Conservation (phyloP, 352 stramenopile genomes). For the Pythium vanterpoolii region DNA sequence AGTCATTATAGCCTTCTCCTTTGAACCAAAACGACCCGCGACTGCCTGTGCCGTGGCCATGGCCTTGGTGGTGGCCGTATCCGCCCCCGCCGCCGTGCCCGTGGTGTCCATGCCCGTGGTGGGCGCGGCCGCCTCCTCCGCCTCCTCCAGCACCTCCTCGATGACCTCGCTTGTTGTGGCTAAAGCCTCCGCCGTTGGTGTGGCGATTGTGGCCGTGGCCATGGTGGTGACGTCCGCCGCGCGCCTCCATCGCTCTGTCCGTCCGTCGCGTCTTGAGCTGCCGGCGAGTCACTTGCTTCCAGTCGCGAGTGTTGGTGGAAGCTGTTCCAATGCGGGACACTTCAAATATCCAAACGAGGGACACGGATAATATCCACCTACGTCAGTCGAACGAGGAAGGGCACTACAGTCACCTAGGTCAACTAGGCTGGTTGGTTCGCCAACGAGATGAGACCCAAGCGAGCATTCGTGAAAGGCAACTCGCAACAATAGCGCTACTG, state of each 20-base stretch:
- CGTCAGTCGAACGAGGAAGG: background rate
- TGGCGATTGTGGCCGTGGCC: background rate
- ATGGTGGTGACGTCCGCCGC: conserved; percentile 1
- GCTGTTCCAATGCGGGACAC: background rate
- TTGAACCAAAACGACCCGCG: conserved; percentile 11
- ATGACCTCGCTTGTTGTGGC: conserved; percentile 11
- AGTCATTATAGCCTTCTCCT: conserved; percentile 36
- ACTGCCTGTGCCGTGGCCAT: conserved; percentile 7
- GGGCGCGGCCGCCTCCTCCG: conserved; percentile 17
- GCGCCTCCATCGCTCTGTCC: conserved; percentile 10
- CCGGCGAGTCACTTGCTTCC: conserved; percentile 9
- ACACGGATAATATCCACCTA: background rate
- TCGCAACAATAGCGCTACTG: conserved; percentile 2
- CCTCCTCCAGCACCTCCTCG: conserved; percentile 14
- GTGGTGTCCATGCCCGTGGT: conserved; percentile 12
- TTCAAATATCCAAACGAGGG: background rate
- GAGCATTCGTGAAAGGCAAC: background rate
- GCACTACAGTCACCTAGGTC: too few species aligned
- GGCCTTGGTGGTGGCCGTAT: conserved; percentile 19
- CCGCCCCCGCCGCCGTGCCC: background rate
- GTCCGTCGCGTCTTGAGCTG: background rate
- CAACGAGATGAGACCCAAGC: background rate
- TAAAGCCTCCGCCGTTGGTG: background rate
- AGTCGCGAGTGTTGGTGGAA: conserved; percentile 13
- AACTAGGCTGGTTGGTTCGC: conserved; percentile 14